A percentile compares a stretch with the other conserved stretches of the same genome.
These are phyloP conservation scores for Amanita muscaria DNA, from an alignment of 768 basidiomycete species.

Conservation along the genomic window DNA sequence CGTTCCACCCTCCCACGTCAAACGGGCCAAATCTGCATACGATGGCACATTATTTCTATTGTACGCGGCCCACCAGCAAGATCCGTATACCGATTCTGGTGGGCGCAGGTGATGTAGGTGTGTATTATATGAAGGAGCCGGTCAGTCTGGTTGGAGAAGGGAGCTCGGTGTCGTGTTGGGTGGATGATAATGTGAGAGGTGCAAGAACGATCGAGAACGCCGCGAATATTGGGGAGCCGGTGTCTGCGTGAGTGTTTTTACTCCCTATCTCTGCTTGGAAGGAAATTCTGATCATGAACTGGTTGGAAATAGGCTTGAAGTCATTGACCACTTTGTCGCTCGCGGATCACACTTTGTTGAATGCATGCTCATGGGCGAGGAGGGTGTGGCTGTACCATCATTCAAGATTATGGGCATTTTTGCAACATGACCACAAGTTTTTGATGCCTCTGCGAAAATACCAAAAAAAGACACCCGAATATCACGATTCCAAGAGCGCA, in stretches of 20 bases:
- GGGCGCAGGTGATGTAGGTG: slow-evolving; percentile 84
- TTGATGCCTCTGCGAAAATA: not conserved
- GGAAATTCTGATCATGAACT: slow-evolving; percentile 2
- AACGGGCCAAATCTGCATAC: slow-evolving; percentile 37
- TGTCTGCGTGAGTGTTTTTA: slow-evolving; percentile 53
- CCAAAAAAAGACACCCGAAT: no score
- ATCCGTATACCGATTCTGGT: slow-evolving; percentile 78
- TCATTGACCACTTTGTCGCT: slow-evolving; percentile 84
- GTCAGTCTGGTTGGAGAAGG: slow-evolving; percentile 46
- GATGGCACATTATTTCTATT: slow-evolving; percentile 85
- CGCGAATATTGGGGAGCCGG: slow-evolving; percentile 50
- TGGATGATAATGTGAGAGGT: slow-evolving; percentile 88
- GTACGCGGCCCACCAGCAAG: slow-evolving; percentile 74
- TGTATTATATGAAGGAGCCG: slow-evolving; percentile 83
- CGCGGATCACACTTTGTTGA: slow-evolving; percentile 90
- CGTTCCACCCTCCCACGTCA: slow-evolving; percentile 51
- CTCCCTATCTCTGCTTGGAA: slow-evolving; percentile 5
- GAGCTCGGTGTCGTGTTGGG: slow-evolving; percentile 85
- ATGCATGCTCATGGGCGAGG: slow-evolving; percentile 81
- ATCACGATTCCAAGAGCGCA: no score
- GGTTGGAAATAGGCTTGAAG: slow-evolving; percentile 44
- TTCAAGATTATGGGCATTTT: slow-evolving; percentile 94
- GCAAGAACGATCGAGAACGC: slow-evolving; percentile 72
- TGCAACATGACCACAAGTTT: slow-evolving; percentile 40
- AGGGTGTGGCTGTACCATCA: slow-evolving; percentile 65